Conservation (phyloP, 306 rosid species). For the Amphicarpaea edgeworthii region DNA sequence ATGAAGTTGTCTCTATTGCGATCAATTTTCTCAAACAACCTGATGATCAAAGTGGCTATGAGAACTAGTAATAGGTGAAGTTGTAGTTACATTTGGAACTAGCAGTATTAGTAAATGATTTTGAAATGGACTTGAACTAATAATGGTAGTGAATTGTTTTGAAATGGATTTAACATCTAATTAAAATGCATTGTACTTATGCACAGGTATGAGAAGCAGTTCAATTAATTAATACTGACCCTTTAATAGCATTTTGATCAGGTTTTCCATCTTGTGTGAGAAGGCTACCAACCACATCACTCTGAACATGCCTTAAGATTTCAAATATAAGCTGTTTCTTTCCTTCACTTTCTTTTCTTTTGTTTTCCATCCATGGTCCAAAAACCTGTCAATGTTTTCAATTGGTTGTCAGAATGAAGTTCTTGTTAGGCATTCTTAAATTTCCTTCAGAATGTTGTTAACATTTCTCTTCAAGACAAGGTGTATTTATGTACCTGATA, state of each 20-base stretch:
- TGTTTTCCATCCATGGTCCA: constrained; percentile 62
- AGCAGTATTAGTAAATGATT: not conserved
- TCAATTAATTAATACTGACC: constrained; percentile 35
- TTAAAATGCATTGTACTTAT: not conserved
- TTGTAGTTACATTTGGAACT: not conserved
- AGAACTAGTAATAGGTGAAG: not conserved
- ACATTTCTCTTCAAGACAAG: not conserved
- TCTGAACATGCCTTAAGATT: constrained; percentile 46
- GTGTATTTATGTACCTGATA: constrained; percentile 41
- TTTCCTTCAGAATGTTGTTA: not conserved
- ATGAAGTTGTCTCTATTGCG: constrained; percentile 45
- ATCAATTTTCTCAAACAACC: constrained; percentile 50
- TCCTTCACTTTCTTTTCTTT: constrained; percentile 43
- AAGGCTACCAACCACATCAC: constrained; percentile 46
- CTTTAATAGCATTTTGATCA: constrained; percentile 40
- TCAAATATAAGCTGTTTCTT: constrained; percentile 45
- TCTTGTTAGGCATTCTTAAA: not conserved
- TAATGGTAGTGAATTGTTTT: not conserved
- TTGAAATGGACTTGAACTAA: not conserved
- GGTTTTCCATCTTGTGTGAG: constrained; percentile 47
- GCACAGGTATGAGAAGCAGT: not conserved
- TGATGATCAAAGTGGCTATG: constrained; percentile 15
- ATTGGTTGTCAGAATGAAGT: not conserved
- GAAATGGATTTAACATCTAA: not conserved
- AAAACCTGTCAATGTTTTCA: constrained; percentile 47